A percentile compares a stretch with the other conserved stretches of the same genome.
Evolutionary conservation across 768 basidiomycete genomes (phyloP).

Genomic region (Trametes maxima): DNA sequence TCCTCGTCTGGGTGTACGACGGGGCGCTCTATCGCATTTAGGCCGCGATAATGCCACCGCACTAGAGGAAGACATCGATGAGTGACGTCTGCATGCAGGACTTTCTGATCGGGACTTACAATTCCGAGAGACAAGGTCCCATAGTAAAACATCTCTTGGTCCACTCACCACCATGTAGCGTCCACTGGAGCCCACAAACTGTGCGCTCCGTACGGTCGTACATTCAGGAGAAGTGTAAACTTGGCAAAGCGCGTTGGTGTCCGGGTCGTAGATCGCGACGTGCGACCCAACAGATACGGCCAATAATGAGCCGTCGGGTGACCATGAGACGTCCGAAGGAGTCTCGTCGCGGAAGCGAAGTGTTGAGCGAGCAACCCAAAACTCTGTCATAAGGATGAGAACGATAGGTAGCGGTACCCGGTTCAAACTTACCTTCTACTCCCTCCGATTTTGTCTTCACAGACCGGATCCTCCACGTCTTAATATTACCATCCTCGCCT

Average conservation of each 20-base stretch:
- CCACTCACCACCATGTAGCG: conserved; percentile 66
- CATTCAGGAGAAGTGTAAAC: conserved; percentile 63
- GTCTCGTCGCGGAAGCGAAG: conserved; percentile 67
- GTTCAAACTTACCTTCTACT: conserved; percentile 50
- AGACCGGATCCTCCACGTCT: conserved; percentile 73
- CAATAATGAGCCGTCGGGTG: conserved; percentile 83
- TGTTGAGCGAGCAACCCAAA: conserved; percentile 81
- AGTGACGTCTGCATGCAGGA: background rate
- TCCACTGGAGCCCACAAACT: conserved; percentile 74
- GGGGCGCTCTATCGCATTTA: conserved; percentile 44
- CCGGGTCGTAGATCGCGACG: conserved; percentile 75
- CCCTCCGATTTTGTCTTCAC: conserved; percentile 47
- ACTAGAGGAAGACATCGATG: conserved; percentile 46
- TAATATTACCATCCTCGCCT: conserved; percentile 74
- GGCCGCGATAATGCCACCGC: conserved; percentile 54
- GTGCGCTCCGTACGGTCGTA: conserved; percentile 43
- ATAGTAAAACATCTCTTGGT: conserved; percentile 55
- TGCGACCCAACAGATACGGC: conserved; percentile 68
- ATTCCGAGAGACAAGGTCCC: conserved; percentile 68
- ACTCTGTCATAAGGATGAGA: conserved; percentile 43
- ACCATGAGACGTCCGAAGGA: conserved; percentile 74
- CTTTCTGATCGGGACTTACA: conserved; percentile 46
- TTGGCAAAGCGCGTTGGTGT: conserved; percentile 58
- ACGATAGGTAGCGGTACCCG: background rate
- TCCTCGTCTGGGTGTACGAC: conserved; percentile 59